Evolutionary conservation across 441 rosid genomes (phyloP).

Genomic region (Gossypium schwendimanii): DNA sequence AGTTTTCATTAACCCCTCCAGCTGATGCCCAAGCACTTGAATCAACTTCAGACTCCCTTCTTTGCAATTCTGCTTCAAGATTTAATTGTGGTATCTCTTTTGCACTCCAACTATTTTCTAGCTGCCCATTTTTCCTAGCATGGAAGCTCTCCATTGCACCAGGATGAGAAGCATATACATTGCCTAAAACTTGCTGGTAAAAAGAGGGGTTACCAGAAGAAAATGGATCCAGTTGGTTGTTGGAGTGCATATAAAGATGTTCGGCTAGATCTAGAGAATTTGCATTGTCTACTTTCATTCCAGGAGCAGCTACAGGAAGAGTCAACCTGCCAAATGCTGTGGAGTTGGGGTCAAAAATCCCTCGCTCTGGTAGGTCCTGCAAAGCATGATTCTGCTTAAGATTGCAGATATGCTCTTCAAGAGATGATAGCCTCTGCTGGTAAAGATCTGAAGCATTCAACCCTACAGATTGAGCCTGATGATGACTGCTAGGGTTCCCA

Average conservation of each 20-base stretch:
- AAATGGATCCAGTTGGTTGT: slow-evolving; percentile 18
- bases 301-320: slow-evolving; percentile 17
- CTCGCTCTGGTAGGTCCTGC: slow-evolving; percentile 27
- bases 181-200: not conserved
- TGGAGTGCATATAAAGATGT: slow-evolving; percentile 16
- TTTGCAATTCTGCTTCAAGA: slow-evolving; percentile 23
- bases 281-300: slow-evolving; percentile 28
- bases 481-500: slow-evolving; percentile 26
- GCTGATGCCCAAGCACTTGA: slow-evolving; percentile 30
- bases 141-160: slow-evolving; percentile 13
- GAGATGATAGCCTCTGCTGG: slow-evolving; percentile 27
- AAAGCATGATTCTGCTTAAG: slow-evolving; percentile 27
- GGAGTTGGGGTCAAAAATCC: slow-evolving; percentile 13
- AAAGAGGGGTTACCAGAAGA: slow-evolving; percentile 20
- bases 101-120: slow-evolving; percentile 33
- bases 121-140: slow-evolving; percentile 26
- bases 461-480: slow-evolving; percentile 29
- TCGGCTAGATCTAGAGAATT: slow-evolving; percentile 21
- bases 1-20: slow-evolving; percentile 26
- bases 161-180: slow-evolving; percentile 12
- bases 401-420: slow-evolving; percentile 24
- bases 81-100: slow-evolving; percentile 26
- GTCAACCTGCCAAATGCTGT: slow-evolving; percentile 9
- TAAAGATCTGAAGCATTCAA: slow-evolving; percentile 27
- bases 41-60: slow-evolving; percentile 24